phyloP scores from a whole-genome alignment of 2,329 filamentous ascomycete genomes.

The Pseudogymnoascus sp. region DNA sequence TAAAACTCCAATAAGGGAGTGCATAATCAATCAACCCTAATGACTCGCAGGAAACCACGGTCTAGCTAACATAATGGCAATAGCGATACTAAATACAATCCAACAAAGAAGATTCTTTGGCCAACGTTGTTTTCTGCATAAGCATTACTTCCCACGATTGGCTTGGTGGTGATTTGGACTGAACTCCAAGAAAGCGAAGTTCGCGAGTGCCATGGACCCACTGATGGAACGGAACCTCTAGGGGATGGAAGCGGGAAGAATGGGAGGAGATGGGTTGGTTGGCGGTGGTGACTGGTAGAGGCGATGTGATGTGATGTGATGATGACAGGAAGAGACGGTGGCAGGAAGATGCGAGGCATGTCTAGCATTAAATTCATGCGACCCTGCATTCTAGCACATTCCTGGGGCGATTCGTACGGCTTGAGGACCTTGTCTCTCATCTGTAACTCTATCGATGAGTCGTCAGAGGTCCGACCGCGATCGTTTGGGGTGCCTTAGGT shows the following conservation, averaged over 20 bases:
- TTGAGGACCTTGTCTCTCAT: too few species aligned
- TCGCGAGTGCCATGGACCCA: not conserved
- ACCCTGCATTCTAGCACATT: too few species aligned
- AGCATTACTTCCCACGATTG: not conserved
- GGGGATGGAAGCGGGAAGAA: not conserved
- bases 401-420: too few species aligned
- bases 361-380: too few species aligned
- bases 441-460: too few species aligned
- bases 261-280: not conserved
- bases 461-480: too few species aligned
- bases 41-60: not conserved
- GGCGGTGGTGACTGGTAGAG: not conserved
- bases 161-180: too few species aligned
- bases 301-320: not conserved
- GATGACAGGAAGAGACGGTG: not conserved
- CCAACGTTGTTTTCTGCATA: not conserved
- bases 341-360: not conserved
- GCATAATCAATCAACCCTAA: not conserved
- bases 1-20: not conserved
- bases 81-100: not conserved
- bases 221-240: not conserved
- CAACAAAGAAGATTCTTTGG: not conserved
- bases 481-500: too few species aligned
- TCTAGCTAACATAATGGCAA: not conserved
- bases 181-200: not conserved